These are phyloP conservation scores for Leccinum subatratum DNA, from an alignment of 1,284 basidiomycete genomes.

Conservation along the genomic window DNA sequence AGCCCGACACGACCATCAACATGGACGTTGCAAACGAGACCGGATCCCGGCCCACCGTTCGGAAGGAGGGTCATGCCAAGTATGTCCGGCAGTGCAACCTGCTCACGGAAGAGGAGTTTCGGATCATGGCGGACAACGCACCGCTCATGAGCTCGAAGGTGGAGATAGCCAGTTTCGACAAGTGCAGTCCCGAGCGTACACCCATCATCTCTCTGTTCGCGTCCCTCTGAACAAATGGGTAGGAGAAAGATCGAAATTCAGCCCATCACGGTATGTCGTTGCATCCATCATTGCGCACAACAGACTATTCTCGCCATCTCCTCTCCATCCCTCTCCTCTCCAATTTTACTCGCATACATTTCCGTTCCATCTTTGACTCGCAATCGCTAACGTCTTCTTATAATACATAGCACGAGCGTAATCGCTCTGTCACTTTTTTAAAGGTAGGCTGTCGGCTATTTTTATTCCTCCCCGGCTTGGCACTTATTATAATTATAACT, in stretches of 20 bases:
- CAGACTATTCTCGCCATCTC: conserved; percentile 28
- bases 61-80: too few relatives aligned
- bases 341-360: conserved; percentile 27
- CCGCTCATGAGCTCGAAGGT: too few relatives aligned
- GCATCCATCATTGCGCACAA: conserved; percentile 19
- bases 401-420: conserved; percentile 74
- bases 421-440: conserved; percentile 85
- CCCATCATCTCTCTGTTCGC: conserved; percentile 22
- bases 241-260: conserved; percentile 87
- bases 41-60: too few relatives aligned
- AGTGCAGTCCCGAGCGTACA: conserved; percentile 6
- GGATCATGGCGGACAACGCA: too few relatives aligned
- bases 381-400: conserved; percentile 27
- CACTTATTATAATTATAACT: conserved; percentile 34
- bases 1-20: too few relatives aligned
- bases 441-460: conserved; percentile 62
- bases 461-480: conserved; percentile 45
- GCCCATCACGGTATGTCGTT: conserved; percentile 66
- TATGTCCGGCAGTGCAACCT: too few relatives aligned
- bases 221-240: conserved; percentile 52
- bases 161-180: too few relatives aligned
- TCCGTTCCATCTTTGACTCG: conserved; percentile 31
- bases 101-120: too few relatives aligned
- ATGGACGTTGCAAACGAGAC: too few relatives aligned
- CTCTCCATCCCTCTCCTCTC: conserved; percentile 17